Evolutionary conservation across 345 rosid genomes (phyloP).

Genomic region (Hibiscus mutabilis): DNA sequence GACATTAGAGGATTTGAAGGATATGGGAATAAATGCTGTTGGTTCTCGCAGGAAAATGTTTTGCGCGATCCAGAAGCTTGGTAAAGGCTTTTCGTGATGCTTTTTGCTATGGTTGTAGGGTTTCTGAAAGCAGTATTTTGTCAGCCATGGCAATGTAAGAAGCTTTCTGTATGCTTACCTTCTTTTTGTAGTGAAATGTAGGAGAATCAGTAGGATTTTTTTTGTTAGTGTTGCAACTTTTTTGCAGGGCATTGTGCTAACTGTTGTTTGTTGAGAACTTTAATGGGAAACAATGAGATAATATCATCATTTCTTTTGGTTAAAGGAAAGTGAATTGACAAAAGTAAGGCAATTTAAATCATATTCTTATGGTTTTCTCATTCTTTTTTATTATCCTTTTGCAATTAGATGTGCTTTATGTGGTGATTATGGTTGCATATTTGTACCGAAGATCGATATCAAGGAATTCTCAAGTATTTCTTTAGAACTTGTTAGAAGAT

Average conservation of each 20-base stretch:
- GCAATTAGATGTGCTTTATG: not conserved
- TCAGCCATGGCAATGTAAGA: conserved; percentile 42
- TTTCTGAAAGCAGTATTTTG: not conserved
- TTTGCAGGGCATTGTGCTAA: conserved; percentile 14
- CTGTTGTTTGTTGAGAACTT: conserved; percentile 9
- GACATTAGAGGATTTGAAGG: conserved; percentile 82
- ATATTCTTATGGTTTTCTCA: not conserved
- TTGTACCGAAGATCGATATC: not conserved
- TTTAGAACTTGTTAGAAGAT: not conserved
- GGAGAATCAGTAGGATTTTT: conserved; percentile 23
- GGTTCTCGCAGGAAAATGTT: conserved; percentile 84
- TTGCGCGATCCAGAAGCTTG: conserved; percentile 67
- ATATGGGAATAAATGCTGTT: conserved; percentile 86
- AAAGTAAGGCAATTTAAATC: conserved; percentile 3
- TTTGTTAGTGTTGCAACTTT: not conserved
- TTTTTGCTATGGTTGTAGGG: not conserved
- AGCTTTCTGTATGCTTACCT: not conserved
- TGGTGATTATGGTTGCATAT: not conserved
- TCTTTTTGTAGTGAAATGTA: conserved; percentile 14
- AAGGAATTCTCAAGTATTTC: not conserved
- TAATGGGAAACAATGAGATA: conserved; percentile 1
- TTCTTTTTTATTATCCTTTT: not conserved
- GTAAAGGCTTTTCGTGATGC: conserved; percentile 65
- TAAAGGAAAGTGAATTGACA: not conserved
- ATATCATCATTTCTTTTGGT: conserved; percentile 5